Base-by-base conservation (phyloP, 805 yeast species). In the Lipomyces spencermartinsiae region DNA sequence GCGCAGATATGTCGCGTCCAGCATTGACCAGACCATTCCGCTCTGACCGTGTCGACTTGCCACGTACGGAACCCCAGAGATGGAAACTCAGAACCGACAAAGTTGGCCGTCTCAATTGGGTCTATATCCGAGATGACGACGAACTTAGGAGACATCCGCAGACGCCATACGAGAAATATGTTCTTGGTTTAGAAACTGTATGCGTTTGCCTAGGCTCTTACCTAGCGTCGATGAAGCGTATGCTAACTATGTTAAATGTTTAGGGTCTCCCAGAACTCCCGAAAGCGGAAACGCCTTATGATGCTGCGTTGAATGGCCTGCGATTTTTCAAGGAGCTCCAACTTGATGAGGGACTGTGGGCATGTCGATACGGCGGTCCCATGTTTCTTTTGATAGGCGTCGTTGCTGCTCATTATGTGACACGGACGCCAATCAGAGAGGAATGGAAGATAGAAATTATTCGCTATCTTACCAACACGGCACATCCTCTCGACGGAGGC, bases 401-500 rank as follows among this genome's bases (percentile, higher is more conserved):
- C 73, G 87, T 95, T 33, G 90, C 85, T 0, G 87, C 91, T 1
- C 84, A 85, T 71, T 91, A 93, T 78, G 87, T 88, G 76, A 85
- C 93, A 12, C 85, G 86, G 49, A 83, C 87, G 0, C 85, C 85
- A 10, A 90, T 95, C 49, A 89, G 93, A 0, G 88, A 87, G 37
- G 88, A 85, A 51, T 86, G 84, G 74, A 82, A 82, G 70, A 79
- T 80, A 14, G 99, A 95, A 78, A 79, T 95, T 75, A 86, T 90
- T 34, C 83, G 99, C 67, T 95, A 93, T 76, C 79, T 95, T 19
- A 91, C 92, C n/a, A 95, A 95, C 77, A 85, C 92, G 0, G 89
- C 98, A 0, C 97, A 95, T 77, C 98, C 98, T 0, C 97, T 93
- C 0, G 99, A 95, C 78, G 99, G 99, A n/a, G 99, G 99, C 1